Base-by-base conservation (phyloP, 192 early-diverging fungal species). In the Gorgonomyces haynaldii region DNA sequence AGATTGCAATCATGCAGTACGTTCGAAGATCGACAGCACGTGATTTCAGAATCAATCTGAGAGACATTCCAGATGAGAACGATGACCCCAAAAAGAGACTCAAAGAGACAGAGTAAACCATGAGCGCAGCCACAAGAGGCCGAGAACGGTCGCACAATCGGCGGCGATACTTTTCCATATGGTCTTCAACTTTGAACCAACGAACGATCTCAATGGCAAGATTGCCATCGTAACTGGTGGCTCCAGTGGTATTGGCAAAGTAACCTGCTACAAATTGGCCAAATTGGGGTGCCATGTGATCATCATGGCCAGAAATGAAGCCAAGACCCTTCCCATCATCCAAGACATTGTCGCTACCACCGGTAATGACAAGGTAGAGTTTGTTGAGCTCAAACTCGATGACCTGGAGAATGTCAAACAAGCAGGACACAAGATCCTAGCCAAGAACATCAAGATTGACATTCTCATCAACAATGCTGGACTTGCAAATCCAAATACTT, bases 401-500 rank as follows among this genome's bases (percentile, higher is more conserved):
- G 25, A 53, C 24, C 32, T 66, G n/a, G 29, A 41, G n/a, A 15
- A 8, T n/a, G 62, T 65, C 20, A 17, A 49, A 21, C 2, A 13
- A 34, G 49, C 50, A 25, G 53, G 23, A 1, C 1, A 44, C 3
- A 16, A n/a, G 23, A 34, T 51, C 20, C 4, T 22, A 7, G 29
- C 17, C 2, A 35, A 40, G 9, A 23, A 12, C 3, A 25, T 32
- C 20, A 12, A 36, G 10, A 8, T 60, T 7, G 42, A 60, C 20
- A 54, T 57, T 12, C 15, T 57, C n/a, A 25, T 66, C 46, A 66
- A 66, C 56, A 66, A 66, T 42, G 64, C 64, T 30, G 46, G 46
- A 12, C 10, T 35, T 0, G 46, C 46, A 3, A 35, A 26, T 35
- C n/a, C 37, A 10, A 22, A 13, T 12, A 26, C 23, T 4, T n/a